phyloP scores from a whole-genome alignment of 805 yeast genomes.

The Candida adriatica region DNA sequence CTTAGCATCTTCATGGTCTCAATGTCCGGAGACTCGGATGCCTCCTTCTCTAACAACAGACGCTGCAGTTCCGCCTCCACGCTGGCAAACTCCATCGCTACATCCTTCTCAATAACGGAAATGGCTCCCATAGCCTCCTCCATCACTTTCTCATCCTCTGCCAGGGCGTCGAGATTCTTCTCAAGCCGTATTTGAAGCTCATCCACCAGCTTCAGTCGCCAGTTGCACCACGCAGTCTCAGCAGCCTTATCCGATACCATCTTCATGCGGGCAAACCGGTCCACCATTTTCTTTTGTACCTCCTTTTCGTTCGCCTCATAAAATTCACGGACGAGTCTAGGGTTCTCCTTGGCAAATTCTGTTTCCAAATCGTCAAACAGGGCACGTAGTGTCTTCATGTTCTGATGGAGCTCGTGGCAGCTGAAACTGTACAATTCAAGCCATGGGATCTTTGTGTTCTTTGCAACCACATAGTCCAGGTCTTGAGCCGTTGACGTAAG shows the following conservation, averaged over 20 bases:
- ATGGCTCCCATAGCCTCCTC: constrained; percentile 3
- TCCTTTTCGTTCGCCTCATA: constrained; percentile 14
- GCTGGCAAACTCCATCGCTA: constrained; percentile 1
- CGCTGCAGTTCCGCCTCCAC: constrained; percentile 2
- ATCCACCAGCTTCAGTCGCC: constrained; percentile 21
- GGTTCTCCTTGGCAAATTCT: constrained; percentile 23
- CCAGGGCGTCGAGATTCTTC: constrained; percentile 7
- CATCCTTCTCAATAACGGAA: constrained; percentile 1
- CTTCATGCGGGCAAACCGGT: constrained; percentile 20
- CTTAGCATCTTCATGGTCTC: constrained; percentile 9
- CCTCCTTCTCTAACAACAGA: constrained; percentile 4
- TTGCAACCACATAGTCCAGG: constrained; percentile 19
- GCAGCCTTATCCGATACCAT: constrained; percentile 22
- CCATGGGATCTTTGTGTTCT: constrained; percentile 21
- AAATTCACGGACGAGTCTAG: constrained; percentile 21
- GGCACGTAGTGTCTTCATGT: constrained; percentile 18
- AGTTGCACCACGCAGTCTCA: constrained; percentile 20
- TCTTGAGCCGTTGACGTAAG: constrained; percentile 1
- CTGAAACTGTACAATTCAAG: constrained; percentile 23
- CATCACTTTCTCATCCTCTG: constrained; percentile 8
- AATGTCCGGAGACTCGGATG: constrained; percentile 13
- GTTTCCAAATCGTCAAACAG: constrained; percentile 20
- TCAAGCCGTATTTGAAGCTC: constrained; percentile 18
- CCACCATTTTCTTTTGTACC: constrained; percentile 21
- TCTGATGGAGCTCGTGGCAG: constrained; percentile 23